These are phyloP conservation scores for Kondoa subrosea DNA, from an alignment of 768 basidiomycete genomes.

Conservation along the genomic window DNA sequence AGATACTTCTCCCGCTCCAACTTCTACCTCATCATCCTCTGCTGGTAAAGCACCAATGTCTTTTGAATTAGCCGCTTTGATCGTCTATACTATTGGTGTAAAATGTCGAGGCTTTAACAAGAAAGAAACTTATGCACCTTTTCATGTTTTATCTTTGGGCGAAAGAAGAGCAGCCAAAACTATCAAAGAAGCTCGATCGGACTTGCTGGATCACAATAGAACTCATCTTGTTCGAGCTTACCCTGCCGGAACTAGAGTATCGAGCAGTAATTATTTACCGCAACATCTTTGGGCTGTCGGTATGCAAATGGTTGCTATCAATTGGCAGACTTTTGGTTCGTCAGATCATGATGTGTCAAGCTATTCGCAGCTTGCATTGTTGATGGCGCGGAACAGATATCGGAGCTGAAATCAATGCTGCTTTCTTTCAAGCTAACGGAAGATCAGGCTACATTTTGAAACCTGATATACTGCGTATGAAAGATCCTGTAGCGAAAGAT, in stretches of 20 bases:
- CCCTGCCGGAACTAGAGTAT: constrained; percentile 64
- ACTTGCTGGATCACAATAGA: constrained; percentile 67
- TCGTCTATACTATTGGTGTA: constrained; percentile 89
- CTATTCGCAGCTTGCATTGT: no score
- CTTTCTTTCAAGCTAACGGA: constrained; percentile 88
- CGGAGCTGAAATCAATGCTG: constrained; percentile 79
- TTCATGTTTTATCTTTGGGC: constrained; percentile 84
- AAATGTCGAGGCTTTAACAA: constrained; percentile 76
- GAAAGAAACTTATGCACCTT: constrained; percentile 63
- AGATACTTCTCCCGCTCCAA: not conserved
- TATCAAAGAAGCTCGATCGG: constrained; percentile 37
- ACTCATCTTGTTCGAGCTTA: constrained; percentile 71
- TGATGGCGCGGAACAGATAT: constrained; percentile 56
- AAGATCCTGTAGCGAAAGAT: constrained; percentile 32
- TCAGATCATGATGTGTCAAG: constrained; percentile 10
- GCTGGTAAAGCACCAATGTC: constrained; percentile 43
- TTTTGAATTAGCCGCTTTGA: constrained; percentile 47
- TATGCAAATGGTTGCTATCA: constrained; percentile 76
- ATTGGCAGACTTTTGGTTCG: constrained; percentile 92
- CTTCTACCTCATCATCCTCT: not conserved
- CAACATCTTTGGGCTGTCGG: constrained; percentile 80
- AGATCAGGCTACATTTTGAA: constrained; percentile 78
- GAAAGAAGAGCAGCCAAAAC: constrained; percentile 64
- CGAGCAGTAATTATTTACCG: constrained; percentile 72
- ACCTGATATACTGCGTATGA: constrained; percentile 54